Evolutionary conservation across 805 yeast species (phyloP).

Genomic region (Komagataella pastoris): DNA sequence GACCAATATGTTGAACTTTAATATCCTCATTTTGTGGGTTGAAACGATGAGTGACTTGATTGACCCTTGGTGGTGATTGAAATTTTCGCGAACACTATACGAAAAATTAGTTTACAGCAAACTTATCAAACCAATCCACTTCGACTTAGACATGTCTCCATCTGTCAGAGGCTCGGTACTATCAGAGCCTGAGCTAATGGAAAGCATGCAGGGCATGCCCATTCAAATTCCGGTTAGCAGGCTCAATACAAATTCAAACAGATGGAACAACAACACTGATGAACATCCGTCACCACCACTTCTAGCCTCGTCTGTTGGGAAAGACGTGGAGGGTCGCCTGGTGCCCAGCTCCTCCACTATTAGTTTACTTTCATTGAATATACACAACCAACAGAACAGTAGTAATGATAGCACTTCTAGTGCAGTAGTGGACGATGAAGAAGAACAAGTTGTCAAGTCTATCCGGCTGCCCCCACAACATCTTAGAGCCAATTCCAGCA

Average conservation of each 20-base stretch:
- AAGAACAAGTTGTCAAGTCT: neutral
- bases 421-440: neutral
- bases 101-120: neutral
- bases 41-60: neutral
- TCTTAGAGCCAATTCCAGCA: neutral
- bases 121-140: neutral
- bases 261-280: neutral
- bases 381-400: slow-evolving; percentile 1
- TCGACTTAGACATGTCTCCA: neutral
- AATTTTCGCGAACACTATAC: neutral
- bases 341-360: slow-evolving; percentile 22
- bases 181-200: neutral
- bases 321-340: slow-evolving; percentile 16
- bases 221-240: neutral
- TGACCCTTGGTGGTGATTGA: neutral
- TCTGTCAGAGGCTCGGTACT: neutral
- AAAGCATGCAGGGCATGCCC: neutral
- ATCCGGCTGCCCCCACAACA: neutral
- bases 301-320: slow-evolving; percentile 21
- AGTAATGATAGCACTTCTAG: neutral
- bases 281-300: slow-evolving; percentile 15
- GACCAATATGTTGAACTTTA: slow-evolving; percentile 1
- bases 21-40: neutral
- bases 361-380: slow-evolving; percentile 20
- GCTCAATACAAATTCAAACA: neutral